Evolutionary conservation across 2,329 filamentous ascomycete genomes (phyloP), one percentile per base, ranked within the genome.

Genomic region (Diaporthe australafricana): DNA sequence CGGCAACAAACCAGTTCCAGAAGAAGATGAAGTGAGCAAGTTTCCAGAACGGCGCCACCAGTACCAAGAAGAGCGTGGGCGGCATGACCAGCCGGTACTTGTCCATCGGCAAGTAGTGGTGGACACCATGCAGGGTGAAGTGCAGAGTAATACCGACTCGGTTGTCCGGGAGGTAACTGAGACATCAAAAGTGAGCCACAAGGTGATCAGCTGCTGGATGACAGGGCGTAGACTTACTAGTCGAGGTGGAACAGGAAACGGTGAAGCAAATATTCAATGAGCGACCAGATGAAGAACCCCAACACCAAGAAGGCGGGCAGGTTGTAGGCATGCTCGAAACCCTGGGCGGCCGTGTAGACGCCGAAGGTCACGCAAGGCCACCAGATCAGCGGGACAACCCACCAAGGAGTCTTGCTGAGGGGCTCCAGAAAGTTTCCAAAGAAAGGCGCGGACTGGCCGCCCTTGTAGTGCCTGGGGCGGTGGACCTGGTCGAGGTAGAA

Each of bases 101-200:
- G 85, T 99, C 96, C 96, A 99, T 98, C n/a, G 96, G 96, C 5
- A 99, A 89, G 83, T 98, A 99, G 83, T 99, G 96, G 80, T 99
- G 96, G 75, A 99, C 94, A 75, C 96, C 96, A 78, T 99, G 96
- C 32, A 99, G 93, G 50, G 98, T 84, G 84, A 99, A 99, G 81
- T 99, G 96, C 25, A 92, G 77, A 0, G 94, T 97, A 72, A 99
- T 86, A 75, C 89, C 92, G n/a, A 94, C 92, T 70, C 94, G 89
- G 81, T 98, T 97, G 81, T 99, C 94, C 0, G 96, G 96, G 14
- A 99, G 92, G 79, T 91, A 94, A 60, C 94, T 97, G 74, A 27
- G 68, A 20, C 27, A 53, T 75, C 48, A 72, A n/a, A 20, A 62
- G 63, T 20, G 56, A 40, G 8, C 32, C 6, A 32, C 25, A n/a